A percentile compares a stretch with the other conserved stretches of the same genome.
Conservation (phyloP, 139 green algal species). For the Zygnema cylindricum region DNA sequence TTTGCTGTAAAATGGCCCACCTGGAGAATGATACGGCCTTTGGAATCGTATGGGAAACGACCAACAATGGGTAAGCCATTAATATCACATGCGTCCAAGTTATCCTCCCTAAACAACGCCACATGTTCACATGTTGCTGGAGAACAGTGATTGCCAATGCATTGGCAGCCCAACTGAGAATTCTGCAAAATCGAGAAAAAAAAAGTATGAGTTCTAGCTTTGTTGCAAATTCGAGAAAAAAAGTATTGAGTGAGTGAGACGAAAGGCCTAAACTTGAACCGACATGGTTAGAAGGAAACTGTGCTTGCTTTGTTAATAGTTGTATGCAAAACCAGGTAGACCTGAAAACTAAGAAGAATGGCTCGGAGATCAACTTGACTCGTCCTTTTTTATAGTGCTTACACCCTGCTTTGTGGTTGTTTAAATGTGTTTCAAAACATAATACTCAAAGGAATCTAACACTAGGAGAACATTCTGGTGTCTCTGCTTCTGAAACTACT, state of each 20-base stretch:
- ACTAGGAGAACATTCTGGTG: too few species aligned
- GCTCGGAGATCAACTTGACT: too few species aligned
- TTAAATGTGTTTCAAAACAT: too few species aligned
- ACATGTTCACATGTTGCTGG: constrained; percentile 35
- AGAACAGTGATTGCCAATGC: not conserved
- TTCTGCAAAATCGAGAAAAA: constrained; percentile 29
- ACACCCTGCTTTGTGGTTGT: too few species aligned
- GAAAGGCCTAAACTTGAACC: not conserved
- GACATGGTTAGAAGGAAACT: not conserved
- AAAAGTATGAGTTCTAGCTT: too few species aligned
- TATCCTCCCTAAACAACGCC: constrained; percentile 37
- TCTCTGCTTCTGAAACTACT: too few species aligned
- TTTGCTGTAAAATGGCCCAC: constrained; percentile 12
- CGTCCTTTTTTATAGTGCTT: too few species aligned
- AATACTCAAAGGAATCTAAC: too few species aligned
- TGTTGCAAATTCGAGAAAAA: not conserved
- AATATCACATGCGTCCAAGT: constrained; percentile 40
- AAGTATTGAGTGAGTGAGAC: not conserved
- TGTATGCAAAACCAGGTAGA: too few species aligned
- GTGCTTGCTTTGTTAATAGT: too few species aligned
- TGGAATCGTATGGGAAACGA: constrained; percentile 29
- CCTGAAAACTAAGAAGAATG: too few species aligned
- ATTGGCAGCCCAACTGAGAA: constrained; percentile 13
- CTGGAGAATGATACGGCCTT: constrained; percentile 33
- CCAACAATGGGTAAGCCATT: not conserved